Conservation (phyloP, 1,284 basidiomycete species). For the Ganoderma sp. region DNA sequence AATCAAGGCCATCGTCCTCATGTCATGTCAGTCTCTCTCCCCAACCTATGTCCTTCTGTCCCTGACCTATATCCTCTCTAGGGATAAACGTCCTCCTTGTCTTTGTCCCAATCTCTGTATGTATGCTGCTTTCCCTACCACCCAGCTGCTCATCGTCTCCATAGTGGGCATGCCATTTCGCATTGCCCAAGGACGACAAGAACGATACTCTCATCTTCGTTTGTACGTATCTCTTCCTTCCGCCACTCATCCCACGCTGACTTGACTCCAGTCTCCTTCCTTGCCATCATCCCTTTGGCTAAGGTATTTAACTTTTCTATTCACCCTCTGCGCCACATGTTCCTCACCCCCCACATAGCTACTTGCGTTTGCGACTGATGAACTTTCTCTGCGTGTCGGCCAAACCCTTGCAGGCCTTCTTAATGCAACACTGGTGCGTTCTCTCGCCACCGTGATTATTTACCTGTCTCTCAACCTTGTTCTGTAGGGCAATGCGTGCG, state of each 20-base stretch:
- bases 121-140: constrained; percentile 33
- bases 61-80: constrained; percentile 36
- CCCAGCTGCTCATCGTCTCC: not conserved
- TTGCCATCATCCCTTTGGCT: constrained; percentile 78
- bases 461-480: constrained; percentile 15
- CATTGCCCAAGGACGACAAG: constrained; percentile 48
- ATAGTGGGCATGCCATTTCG: constrained; percentile 79
- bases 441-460: constrained; percentile 7
- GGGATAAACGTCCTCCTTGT: constrained; percentile 70
- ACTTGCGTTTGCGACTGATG: constrained; percentile 87
- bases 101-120: constrained; percentile 73
- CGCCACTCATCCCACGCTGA: constrained; percentile 1
- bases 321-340: constrained; percentile 11
- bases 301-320: constrained; percentile 50
- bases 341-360: constrained; percentile 49
- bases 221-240: constrained; percentile 52
- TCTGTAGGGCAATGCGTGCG: constrained; percentile 74
- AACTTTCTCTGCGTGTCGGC: constrained; percentile 81
- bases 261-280: constrained; percentile 61
- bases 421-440: constrained; percentile 81
- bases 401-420: constrained; percentile 86
- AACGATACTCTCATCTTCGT: constrained; percentile 72
- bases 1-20: constrained; percentile 53
- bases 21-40: constrained; percentile 54
- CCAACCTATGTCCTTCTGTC: constrained; percentile 8